phyloP scores from a whole-genome alignment of 2,329 filamentous ascomycete genomes.

The Claviceps sp. region DNA sequence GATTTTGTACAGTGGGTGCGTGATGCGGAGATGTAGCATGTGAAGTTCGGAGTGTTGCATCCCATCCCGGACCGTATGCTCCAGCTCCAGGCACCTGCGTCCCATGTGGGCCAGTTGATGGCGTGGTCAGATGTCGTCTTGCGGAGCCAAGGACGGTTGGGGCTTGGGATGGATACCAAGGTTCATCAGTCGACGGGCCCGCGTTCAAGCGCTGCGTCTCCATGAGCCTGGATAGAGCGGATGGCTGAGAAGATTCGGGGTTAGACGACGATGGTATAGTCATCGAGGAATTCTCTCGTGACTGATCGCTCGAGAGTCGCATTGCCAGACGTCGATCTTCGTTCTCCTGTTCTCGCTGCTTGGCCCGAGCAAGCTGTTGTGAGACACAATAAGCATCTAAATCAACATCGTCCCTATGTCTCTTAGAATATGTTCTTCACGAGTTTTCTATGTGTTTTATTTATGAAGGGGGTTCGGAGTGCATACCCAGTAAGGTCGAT shows the following conservation, averaged over 20 bases:
- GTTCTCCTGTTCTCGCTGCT: slow-evolving; percentile 17
- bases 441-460: neutral
- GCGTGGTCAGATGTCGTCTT: neutral
- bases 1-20: neutral
- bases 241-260: neutral
- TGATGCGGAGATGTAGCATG: neutral
- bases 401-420: slow-evolving; percentile 20
- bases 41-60: neutral
- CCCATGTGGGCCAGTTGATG: neutral
- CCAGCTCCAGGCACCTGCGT: slow-evolving; percentile 11
- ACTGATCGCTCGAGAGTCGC: slow-evolving; percentile 13
- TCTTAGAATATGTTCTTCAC: neutral
- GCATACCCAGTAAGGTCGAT: slow-evolving; percentile 31
- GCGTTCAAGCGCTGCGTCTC: slow-evolving; percentile 12
- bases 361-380: slow-evolving; percentile 22
- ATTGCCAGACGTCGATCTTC: slow-evolving; percentile 17
- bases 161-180: neutral
- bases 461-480: neutral
- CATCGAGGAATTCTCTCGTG: neutral
- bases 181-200: neutral
- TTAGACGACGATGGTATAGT: neutral
- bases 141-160: neutral
- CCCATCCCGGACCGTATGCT: slow-evolving; percentile 9
- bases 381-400: slow-evolving; percentile 14
- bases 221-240: slow-evolving; percentile 19